These are phyloP conservation scores for Hypoxylon fragiforme DNA, from an alignment of 495 filamentous ascomycete genomes.

Conservation along the genomic window DNA sequence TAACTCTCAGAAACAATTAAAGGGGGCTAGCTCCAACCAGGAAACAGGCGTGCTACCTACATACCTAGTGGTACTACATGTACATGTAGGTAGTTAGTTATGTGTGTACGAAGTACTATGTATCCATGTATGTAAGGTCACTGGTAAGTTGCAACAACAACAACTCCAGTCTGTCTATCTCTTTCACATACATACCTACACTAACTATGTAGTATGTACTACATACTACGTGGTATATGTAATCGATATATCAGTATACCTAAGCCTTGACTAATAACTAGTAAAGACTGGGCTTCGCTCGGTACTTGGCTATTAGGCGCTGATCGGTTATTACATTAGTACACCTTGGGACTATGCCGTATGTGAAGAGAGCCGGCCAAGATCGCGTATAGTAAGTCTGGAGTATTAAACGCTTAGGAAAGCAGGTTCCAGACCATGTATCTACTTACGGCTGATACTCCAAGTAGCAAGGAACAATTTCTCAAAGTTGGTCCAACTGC, in stretches of 20 bases:
- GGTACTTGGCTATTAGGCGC: neutral
- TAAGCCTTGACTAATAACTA: neutral
- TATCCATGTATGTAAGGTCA: too few species aligned
- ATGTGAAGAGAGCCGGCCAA: constrained; percentile 4
- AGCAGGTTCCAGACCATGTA: constrained; percentile 25
- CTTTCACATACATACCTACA: too few species aligned
- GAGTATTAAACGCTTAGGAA: constrained; percentile 9
- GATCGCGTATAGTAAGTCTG: constrained; percentile 29
- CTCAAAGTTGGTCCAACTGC: constrained; percentile 3
- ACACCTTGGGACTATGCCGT: neutral
- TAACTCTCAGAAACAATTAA: constrained; percentile 17
- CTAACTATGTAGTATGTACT: neutral
- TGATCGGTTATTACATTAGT: constrained; percentile 16
- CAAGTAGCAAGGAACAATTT: constrained; percentile 14
- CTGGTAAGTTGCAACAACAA: too few species aligned
- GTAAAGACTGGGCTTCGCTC: too few species aligned
- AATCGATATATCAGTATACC: neutral
- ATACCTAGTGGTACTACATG: neutral
- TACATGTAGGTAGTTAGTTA: too few species aligned
- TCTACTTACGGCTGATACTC: constrained; percentile 26
- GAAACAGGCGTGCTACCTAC: neutral
- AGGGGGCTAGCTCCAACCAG: neutral
- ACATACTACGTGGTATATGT: neutral
- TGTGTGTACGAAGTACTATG: too few species aligned
- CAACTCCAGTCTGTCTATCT: too few species aligned